Conservation (phyloP, 2,329 filamentous ascomycete species). For the Talaromyces albobiverticillius region DNA sequence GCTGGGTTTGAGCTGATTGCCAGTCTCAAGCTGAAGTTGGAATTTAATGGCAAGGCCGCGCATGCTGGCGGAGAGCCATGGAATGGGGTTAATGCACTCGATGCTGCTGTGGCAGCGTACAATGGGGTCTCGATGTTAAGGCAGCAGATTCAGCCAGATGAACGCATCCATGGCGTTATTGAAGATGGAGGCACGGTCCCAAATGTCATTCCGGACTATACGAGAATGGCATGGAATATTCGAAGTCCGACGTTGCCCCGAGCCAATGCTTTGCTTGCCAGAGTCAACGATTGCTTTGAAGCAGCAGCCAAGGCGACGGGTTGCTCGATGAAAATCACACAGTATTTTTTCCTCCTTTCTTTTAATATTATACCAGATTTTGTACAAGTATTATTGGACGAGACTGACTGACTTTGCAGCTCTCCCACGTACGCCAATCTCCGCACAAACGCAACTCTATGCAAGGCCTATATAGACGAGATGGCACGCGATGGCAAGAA, state of each 20-base stretch:
- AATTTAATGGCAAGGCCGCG: conserved; percentile 50
- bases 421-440: conserved; percentile 25
- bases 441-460: conserved; percentile 27
- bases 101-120: conserved; percentile 51
- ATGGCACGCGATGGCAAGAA: conserved; percentile 28
- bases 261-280: conserved; percentile 29
- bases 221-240: conserved; percentile 46
- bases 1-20: conserved; percentile 9
- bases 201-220: conserved; percentile 56
- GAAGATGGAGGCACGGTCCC: conserved; percentile 51
- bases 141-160: conserved; percentile 54
- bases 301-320: conserved; percentile 34
- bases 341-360: no score
- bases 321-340: conserved; percentile 18
- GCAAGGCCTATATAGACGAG: conserved; percentile 26
- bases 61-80: conserved; percentile 58
- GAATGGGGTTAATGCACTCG: conserved; percentile 59
- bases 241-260: conserved; percentile 43
- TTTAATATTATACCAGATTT: no score
- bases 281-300: conserved; percentile 32
- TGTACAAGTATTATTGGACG: no score
- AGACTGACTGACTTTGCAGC: conserved; percentile 16
- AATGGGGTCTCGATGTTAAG: conserved; percentile 50
- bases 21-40: conserved; percentile 20
- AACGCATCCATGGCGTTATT: conserved; percentile 54